phyloP scores from a whole-genome alignment of 2,329 filamentous ascomycete species.

The Didymella keratinophila region DNA sequence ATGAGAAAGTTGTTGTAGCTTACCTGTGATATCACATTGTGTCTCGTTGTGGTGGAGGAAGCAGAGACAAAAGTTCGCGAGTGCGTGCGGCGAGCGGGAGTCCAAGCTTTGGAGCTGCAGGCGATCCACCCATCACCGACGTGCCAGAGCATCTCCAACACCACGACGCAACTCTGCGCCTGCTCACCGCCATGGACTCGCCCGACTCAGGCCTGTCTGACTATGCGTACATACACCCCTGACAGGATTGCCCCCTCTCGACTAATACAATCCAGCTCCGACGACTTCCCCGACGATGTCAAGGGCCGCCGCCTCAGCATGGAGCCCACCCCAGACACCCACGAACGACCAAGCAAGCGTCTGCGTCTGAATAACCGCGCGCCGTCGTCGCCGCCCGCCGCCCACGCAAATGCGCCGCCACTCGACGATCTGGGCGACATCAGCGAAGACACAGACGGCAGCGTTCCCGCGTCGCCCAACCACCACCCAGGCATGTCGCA shows the following conservation, averaged over 20 bases:
- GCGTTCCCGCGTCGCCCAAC: conserved; percentile 64
- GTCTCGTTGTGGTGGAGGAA: conserved; percentile 6
- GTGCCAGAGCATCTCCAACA: conserved; percentile 5
- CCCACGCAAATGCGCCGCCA: conserved; percentile 23
- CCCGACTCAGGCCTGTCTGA: conserved; percentile 71
- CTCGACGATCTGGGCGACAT: conserved; percentile 67
- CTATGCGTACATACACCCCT: conserved; percentile 54
- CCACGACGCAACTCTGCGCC: conserved; percentile 8
- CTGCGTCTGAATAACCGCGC: conserved; percentile 47
- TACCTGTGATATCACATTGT: conserved; percentile 20
- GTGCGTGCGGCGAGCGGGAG: conserved; percentile 8
- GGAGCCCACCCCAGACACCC: conserved; percentile 51
- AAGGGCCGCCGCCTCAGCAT: conserved; percentile 58
- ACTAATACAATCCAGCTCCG: conserved; percentile 50
- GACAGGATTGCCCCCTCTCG: not conserved
- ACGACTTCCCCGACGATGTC: conserved; percentile 67
- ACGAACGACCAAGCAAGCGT: conserved; percentile 52
- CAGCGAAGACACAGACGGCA: conserved; percentile 89
- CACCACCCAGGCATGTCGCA: conserved; percentile 52
- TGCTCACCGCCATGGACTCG: conserved; percentile 54
- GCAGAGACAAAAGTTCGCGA: conserved; percentile 11
- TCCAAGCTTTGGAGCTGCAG: conserved; percentile 4
- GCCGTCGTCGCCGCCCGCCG: conserved; percentile 43
- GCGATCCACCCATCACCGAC: conserved; percentile 2
- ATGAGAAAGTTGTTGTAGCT: conserved; percentile 8